Conservation (phyloP, 2,329 filamentous ascomycete genomes). For the Cercospora berteroae region DNA sequence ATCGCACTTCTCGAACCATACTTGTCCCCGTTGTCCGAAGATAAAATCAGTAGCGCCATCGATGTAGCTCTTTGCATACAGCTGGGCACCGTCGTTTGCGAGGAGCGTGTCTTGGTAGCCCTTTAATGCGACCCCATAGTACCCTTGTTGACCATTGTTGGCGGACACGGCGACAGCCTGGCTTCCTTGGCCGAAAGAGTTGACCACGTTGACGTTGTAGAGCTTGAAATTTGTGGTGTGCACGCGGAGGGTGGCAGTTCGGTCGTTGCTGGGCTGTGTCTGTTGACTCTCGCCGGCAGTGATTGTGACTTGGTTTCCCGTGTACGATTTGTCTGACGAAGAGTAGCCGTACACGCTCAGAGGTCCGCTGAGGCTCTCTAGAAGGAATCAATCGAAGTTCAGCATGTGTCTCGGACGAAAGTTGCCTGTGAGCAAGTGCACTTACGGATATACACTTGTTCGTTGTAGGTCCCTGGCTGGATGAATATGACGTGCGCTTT, state of each 20-base stretch:
- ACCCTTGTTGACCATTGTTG: conserved; percentile 53
- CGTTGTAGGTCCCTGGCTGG: conserved; percentile 58
- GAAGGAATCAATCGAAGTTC: not conserved
- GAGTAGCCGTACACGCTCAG: conserved; percentile 62
- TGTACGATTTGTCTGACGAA: conserved; percentile 51
- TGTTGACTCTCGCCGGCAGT: conserved; percentile 50
- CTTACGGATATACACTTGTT: conserved; percentile 57
- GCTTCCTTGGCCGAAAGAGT: conserved; percentile 48
- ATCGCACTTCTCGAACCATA: conserved; percentile 54
- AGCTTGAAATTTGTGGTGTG: conserved; percentile 54
- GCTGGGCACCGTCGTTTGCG: conserved; percentile 51
- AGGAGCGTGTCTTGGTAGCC: conserved; percentile 58
- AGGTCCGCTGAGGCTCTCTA: conserved; percentile 42
- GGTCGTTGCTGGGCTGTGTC: conserved; percentile 53
- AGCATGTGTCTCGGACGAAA: not conserved
- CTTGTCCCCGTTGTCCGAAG: conserved; percentile 54
- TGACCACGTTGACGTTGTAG: conserved; percentile 62
- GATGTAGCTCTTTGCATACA: conserved; percentile 58
- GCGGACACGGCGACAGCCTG: conserved; percentile 57
- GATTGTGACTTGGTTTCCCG: conserved; percentile 58
- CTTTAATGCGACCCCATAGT: conserved; percentile 56
- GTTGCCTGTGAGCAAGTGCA: not conserved
- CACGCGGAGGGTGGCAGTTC: conserved; percentile 52
- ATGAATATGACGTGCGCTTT: conserved; percentile 62
- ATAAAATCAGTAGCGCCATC: conserved; percentile 61